Evolutionary conservation across 2,329 filamentous ascomycete species (phyloP), one percentile per base, ranked within the genome.

Genomic region (Cyphellophora europaea): DNA sequence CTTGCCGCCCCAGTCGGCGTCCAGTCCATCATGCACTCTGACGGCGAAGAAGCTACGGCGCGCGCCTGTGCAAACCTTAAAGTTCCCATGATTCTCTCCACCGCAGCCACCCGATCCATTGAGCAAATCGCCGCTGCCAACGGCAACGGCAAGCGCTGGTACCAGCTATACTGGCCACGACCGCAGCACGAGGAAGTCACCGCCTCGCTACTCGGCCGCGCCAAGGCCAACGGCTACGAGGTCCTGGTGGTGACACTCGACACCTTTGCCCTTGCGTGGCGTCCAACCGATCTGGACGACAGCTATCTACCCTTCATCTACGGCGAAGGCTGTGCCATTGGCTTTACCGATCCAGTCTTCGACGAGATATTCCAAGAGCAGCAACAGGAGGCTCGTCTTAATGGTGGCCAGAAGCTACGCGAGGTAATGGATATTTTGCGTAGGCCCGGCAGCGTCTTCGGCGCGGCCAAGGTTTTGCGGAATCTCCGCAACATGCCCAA

Each of bases 231-330:
- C 8, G 79, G 79, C 2, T 85, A 70, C 57, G 67, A 65, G 27
- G 77, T 75, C 0, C 62, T 85, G 0, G 72, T 86, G 4, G 76
- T 86, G 0, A 86, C 82, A 0, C 62, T 85, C 0, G 82, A 86
- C 55, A 84, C 79, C 0, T 82, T 74, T 51, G 68, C 67, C 10
- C 63, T 86, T 11, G 71, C 69, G 0, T 86, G 79, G 79, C 63
- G 82, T 19, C 79, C 79, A 0, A 63, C 62, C 0, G 79, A 84
- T 48, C 64, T 84, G 0, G 76, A 81, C 40, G 62, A 65, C 3
- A 68, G 64, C 3, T 80, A 74, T 47, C 49, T 55, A 5, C 55
- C 55, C 11, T 59, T 55, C 38, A 57, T 71, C 5, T 49, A 44
- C 44, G 48, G 48, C 12, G 41, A 48, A 15, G 79, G 79, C 2